These are phyloP conservation scores for Cyberlindnera bimundalis DNA, from an alignment of 805 yeast genomes.

Conservation along the genomic window DNA sequence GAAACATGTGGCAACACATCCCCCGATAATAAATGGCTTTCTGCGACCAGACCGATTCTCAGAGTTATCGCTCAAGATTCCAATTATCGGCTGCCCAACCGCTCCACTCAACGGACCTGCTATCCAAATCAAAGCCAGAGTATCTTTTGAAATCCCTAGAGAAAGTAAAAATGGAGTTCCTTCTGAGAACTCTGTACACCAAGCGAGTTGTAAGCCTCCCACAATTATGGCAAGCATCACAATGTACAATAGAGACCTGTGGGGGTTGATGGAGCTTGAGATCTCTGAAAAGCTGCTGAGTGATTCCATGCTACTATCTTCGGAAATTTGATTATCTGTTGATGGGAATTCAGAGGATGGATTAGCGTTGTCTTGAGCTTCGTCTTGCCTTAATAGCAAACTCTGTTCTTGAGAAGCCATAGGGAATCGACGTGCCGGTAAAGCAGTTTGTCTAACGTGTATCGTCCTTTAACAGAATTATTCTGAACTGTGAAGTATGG, in stretches of 20 bases:
- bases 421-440: too few species aligned
- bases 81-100: slow-evolving; percentile 61
- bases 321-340: not conserved
- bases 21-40: slow-evolving; percentile 55
- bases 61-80: slow-evolving; percentile 53
- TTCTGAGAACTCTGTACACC: slow-evolving; percentile 64
- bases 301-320: slow-evolving; percentile 5
- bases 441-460: too few species aligned
- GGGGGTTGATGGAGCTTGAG: slow-evolving; percentile 38
- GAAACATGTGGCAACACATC: slow-evolving; percentile 43
- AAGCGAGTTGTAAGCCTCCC: slow-evolving; percentile 60
- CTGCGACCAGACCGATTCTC: slow-evolving; percentile 46
- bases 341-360: not conserved
- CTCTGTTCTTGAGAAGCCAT: slow-evolving; percentile 7
- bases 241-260: slow-evolving; percentile 41
- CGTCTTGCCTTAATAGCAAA: slow-evolving; percentile 5
- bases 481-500: too few species aligned
- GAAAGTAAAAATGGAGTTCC: slow-evolving; percentile 61
- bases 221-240: slow-evolving; percentile 44
- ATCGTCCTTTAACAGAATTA: too few species aligned
- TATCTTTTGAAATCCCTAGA: slow-evolving; percentile 55
- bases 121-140: slow-evolving; percentile 58
- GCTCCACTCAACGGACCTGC: slow-evolving; percentile 67
- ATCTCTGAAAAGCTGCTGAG: slow-evolving; percentile 20
- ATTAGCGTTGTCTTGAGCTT: not conserved